Conservation (phyloP, 116 monocot genomes). For the Iris pallida region DNA sequence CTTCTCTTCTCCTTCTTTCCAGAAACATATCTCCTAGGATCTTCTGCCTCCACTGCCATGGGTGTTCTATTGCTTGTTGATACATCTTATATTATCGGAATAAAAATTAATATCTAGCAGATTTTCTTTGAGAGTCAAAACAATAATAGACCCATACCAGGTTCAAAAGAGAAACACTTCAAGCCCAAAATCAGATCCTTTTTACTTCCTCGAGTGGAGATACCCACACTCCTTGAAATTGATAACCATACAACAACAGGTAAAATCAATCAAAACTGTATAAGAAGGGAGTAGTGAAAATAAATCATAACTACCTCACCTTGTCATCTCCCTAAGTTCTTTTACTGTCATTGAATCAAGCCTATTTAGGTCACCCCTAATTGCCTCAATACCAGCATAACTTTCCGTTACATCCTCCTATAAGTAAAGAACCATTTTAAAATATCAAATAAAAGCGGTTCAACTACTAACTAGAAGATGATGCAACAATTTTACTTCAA, state of each 20-base stretch:
- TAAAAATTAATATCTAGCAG: background rate
- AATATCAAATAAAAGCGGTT: background rate
- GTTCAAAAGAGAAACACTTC: constrained; percentile 17
- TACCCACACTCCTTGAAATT: constrained; percentile 26
- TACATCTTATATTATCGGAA: background rate
- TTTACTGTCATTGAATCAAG: constrained; percentile 40
- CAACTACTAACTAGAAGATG: background rate
- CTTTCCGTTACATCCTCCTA: constrained; percentile 15
- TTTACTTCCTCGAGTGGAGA: constrained; percentile 38
- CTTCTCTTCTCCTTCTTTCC: constrained; percentile 25
- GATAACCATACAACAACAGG: constrained; percentile 3
- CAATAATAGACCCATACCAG: constrained; percentile 8
- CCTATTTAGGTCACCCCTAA: constrained; percentile 26
- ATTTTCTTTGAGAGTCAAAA: background rate
- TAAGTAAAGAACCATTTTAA: background rate
- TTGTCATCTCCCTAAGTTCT: constrained; percentile 41
- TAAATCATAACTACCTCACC: constrained; percentile 14
- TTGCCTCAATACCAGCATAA: constrained; percentile 22
- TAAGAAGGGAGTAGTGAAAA: background rate
- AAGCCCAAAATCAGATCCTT: constrained; percentile 41
- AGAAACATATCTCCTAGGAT: constrained; percentile 21
- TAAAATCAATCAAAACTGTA: background rate
- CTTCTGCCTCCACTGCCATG: background rate
- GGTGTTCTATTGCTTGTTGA: constrained; percentile 9
- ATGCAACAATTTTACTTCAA: constrained; percentile 3